phyloP scores from a whole-genome alignment of 352 stramenopile genomes.

The Peronosclerospora sorghi region DNA sequence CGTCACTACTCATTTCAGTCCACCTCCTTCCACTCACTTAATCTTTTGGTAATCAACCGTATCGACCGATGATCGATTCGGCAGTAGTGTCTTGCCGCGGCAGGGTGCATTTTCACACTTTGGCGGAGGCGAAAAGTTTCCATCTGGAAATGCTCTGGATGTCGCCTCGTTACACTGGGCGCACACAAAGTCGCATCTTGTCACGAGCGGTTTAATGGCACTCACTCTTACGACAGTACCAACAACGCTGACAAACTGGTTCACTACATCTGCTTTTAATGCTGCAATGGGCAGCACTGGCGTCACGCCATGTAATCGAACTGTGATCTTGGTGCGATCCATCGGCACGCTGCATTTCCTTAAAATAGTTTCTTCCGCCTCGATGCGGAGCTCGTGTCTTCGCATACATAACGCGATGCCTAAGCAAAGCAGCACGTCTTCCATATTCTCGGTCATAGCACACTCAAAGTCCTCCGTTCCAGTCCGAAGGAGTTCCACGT shows the following conservation, averaged over 20 bases:
- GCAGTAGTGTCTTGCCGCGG: constrained; percentile 50
- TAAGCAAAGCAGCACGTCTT: constrained; percentile 49
- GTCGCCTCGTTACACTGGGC: constrained; percentile 69
- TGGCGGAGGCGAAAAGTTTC: constrained; percentile 64
- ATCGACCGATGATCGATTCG: constrained; percentile 74
- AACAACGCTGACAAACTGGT: constrained; percentile 64
- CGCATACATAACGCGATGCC: constrained; percentile 61
- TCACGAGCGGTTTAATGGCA: constrained; percentile 77
- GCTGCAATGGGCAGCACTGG: constrained; percentile 50
- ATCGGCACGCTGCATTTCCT: constrained; percentile 29
- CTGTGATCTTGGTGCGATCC: constrained; percentile 42
- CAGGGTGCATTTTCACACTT: constrained; percentile 56
- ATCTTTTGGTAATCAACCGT: constrained; percentile 88
- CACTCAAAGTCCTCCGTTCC: constrained; percentile 40
- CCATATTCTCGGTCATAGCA: constrained; percentile 41
- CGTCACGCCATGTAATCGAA: constrained; percentile 57
- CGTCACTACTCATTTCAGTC: constrained; percentile 5
- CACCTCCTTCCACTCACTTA: constrained; percentile 32
- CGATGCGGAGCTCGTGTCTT: constrained; percentile 40
- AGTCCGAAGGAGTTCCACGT: constrained; percentile 37
- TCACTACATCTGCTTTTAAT: constrained; percentile 66
- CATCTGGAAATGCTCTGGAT: constrained; percentile 57
- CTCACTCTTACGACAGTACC: constrained; percentile 76
- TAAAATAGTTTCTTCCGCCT: constrained; percentile 32
- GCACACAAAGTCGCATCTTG: constrained; percentile 81